phyloP scores from a whole-genome alignment of 148 eudicot species.

The Gaultheria prostrata region DNA sequence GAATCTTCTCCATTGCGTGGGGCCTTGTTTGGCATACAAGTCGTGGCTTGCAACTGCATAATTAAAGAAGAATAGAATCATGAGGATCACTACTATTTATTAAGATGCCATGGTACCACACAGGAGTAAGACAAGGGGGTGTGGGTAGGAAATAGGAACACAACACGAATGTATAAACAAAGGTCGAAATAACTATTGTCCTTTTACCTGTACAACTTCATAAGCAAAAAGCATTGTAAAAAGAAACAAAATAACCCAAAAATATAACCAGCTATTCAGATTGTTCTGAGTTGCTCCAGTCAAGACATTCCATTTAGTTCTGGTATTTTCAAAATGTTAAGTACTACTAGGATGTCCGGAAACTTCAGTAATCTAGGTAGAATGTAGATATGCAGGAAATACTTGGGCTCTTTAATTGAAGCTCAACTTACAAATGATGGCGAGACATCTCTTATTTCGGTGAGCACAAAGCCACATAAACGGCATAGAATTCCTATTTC shows the following conservation, averaged over 20 bases:
- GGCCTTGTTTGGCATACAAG: constrained; percentile 40
- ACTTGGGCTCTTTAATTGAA: not conserved
- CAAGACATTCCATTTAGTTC: not conserved
- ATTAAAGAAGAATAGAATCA: not conserved
- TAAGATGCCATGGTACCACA: not conserved
- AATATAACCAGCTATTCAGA: not conserved
- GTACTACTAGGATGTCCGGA: not conserved
- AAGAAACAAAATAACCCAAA: not conserved
- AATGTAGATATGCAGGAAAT: not conserved
- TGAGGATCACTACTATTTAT: not conserved
- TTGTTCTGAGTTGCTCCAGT: constrained; percentile 3
- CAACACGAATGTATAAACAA: not conserved
- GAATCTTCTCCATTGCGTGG: constrained; percentile 46
- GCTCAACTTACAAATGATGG: constrained; percentile 75
- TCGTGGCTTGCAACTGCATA: constrained; percentile 47
- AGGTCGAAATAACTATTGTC: not conserved
- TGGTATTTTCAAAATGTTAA: not conserved
- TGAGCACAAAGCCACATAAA: constrained; percentile 75
- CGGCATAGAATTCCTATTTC: constrained; percentile 79
- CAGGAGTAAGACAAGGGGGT: not conserved
- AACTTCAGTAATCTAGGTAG: not conserved
- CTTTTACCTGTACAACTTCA: not conserved
- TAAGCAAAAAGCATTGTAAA: not conserved
- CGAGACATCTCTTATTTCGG: constrained; percentile 79
- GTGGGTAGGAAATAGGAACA: not conserved